Percentiles rank a stretch among this genome's conserved stretches.
These are phyloP conservation scores for Salix exigua DNA, from an alignment of 345 rosid species.

Conservation along the genomic window DNA sequence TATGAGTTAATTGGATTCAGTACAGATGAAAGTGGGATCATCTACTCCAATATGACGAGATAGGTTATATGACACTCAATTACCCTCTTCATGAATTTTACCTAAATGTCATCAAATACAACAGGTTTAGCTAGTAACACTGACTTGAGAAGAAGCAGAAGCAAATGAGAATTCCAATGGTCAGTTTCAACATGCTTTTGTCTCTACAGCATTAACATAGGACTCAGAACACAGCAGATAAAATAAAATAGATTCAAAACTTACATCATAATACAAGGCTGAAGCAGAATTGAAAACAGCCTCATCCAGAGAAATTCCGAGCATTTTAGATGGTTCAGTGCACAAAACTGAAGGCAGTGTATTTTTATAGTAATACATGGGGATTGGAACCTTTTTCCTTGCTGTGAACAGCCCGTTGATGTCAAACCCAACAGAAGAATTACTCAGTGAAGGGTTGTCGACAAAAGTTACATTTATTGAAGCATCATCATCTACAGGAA, in stretches of 20 bases:
- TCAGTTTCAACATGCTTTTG: conserved; percentile 5
- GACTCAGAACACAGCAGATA: neutral
- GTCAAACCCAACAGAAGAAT: conserved; percentile 74
- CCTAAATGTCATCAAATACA: neutral
- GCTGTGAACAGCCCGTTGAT: conserved; percentile 74
- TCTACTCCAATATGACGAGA: neutral
- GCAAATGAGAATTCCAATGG: neutral
- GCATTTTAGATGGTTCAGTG: conserved; percentile 66
- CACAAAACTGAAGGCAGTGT: conserved; percentile 49
- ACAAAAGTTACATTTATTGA: conserved; percentile 81
- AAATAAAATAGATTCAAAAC: conserved; percentile 25
- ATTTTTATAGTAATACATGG: conserved; percentile 21
- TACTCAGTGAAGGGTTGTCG: conserved; percentile 54
- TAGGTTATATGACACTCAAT: neutral
- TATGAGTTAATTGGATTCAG: neutral
- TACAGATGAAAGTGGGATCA: neutral
- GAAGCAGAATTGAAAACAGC: conserved; percentile 90
- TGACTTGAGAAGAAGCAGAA: neutral
- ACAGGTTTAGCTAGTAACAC: neutral
- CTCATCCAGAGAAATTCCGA: conserved; percentile 81
- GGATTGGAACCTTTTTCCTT: conserved; percentile 24
- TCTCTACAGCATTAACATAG: neutral
- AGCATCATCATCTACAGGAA: conserved; percentile 85
- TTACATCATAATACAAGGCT: conserved; percentile 78
- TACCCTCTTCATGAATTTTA: neutral